phyloP scores from a whole-genome alignment of 148 eudicot species.

The Diospyros lotus region DNA sequence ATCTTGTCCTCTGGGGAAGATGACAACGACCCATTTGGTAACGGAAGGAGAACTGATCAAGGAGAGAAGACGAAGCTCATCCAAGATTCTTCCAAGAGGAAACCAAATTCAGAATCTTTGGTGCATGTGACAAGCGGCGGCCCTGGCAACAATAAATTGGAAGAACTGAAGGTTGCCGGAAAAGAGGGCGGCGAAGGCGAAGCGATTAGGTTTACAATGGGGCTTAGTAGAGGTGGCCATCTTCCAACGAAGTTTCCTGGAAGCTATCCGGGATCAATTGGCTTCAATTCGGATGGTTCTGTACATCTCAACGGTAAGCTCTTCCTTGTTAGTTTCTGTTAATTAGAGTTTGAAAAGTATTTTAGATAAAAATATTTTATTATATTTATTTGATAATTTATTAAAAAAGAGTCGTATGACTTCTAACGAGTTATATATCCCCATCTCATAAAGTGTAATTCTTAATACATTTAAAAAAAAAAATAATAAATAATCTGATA shows the following conservation, averaged over 20 bases:
- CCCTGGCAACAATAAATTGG: conserved; percentile 19
- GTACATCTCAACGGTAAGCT: conserved; percentile 52
- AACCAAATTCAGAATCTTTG: conserved; percentile 15
- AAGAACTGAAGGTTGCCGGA: conserved; percentile 22
- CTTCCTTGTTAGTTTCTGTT: not conserved
- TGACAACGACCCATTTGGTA: conserved; percentile 13
- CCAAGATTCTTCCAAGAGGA: conserved; percentile 14
- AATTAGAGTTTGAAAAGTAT: too few relatives aligned
- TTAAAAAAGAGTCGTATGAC: too few relatives aligned
- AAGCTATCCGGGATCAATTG: conserved; percentile 51
- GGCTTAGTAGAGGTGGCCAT: conserved; percentile 34
- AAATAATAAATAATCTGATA: too few relatives aligned
- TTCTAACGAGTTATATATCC: too few relatives aligned
- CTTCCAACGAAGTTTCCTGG: conserved; percentile 46
- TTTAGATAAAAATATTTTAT: too few relatives aligned
- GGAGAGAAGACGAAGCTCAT: conserved; percentile 51
- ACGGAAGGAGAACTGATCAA: conserved; percentile 2
- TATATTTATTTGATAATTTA: too few relatives aligned
- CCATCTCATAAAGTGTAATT: too few relatives aligned
- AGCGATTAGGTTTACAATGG: conserved; percentile 28
- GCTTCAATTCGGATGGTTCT: conserved; percentile 63
- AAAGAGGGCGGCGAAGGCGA: conserved; percentile 8
- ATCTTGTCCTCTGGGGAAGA: conserved; percentile 19
- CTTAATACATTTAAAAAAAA: too few relatives aligned
- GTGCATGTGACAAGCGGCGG: conserved; percentile 22